phyloP scores from a whole-genome alignment of 805 yeast genomes.

The Ogataea populi-albae region DNA sequence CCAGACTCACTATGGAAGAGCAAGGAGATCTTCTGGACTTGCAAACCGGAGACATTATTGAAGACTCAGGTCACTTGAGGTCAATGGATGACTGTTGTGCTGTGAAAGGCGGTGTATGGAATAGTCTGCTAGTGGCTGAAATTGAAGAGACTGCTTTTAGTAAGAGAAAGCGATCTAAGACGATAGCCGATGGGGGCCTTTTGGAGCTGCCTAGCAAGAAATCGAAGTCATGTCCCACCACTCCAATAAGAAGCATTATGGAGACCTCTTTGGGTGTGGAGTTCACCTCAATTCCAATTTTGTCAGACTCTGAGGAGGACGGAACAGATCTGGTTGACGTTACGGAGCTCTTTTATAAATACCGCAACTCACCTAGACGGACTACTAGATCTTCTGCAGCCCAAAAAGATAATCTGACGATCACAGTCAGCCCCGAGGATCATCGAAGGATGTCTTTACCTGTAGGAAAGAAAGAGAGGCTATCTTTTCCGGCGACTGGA shows the following conservation, averaged over 20 bases:
- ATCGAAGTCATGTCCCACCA: conserved; percentile 2
- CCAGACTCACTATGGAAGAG: conserved; percentile 42
- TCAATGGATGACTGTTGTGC: conserved; percentile 34
- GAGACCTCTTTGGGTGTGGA: background rate
- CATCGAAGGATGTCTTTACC: conserved; percentile 2
- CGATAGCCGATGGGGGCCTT: conserved; percentile 1
- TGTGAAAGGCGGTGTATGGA: conserved; percentile 37
- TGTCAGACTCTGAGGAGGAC: conserved; percentile 20
- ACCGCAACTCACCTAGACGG: conserved; percentile 12
- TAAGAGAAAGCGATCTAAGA: background rate
- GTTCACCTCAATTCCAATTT: conserved; percentile 16
- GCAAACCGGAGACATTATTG: conserved; percentile 57
- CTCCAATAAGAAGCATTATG: background rate
- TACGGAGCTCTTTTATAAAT: conserved; percentile 4
- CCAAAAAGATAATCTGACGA: conserved; percentile 18
- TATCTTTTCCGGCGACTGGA: conserved; percentile 5
- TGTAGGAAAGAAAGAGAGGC: conserved; percentile 10
- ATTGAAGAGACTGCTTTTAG: conserved; percentile 15
- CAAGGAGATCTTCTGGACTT: conserved; percentile 69
- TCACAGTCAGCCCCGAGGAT: conserved; percentile 2
- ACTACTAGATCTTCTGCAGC: conserved; percentile 21
- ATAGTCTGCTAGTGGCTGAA: conserved; percentile 33
- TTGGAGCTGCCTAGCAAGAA: conserved; percentile 7
- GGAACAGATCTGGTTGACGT: conserved; percentile 8
- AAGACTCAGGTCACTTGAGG: conserved; percentile 67